These are phyloP conservation scores for Ashbya aceris DNA, from an alignment of 1,139 yeast species.

Conservation along the genomic window DNA sequence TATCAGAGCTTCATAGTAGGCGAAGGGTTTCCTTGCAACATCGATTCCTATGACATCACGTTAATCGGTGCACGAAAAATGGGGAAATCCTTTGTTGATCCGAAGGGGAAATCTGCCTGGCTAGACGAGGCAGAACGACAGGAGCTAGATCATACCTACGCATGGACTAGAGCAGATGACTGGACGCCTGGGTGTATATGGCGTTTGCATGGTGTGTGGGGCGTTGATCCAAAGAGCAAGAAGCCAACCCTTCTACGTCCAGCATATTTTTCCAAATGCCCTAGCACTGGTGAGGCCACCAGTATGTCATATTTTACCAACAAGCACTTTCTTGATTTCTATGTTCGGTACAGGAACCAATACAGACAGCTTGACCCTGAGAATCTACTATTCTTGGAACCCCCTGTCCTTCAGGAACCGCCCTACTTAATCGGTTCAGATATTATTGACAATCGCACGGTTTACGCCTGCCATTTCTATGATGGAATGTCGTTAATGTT, in stretches of 20 bases:
- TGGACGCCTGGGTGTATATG: conserved; percentile 82
- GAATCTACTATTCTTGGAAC: conserved; percentile 59
- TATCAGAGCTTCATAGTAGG: conserved; percentile 56
- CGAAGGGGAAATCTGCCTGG: conserved; percentile 67
- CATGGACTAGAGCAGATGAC: conserved; percentile 51
- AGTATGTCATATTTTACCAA: conserved; percentile 57
- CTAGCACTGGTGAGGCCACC: conserved; percentile 33
- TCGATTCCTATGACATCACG: conserved; percentile 59
- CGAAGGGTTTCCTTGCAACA: conserved; percentile 57
- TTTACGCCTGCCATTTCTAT: conserved; percentile 81
- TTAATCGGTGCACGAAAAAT: conserved; percentile 64
- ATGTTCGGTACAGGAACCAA: conserved; percentile 38
- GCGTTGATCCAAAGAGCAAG: conserved; percentile 21
- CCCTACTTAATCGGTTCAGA: conserved; percentile 52
- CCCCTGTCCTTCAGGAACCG: conserved; percentile 76
- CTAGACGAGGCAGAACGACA: conserved; percentile 31
- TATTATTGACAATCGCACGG: conserved; percentile 53
- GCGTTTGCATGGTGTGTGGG: conserved; percentile 76
- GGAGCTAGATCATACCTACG: conserved; percentile 51
- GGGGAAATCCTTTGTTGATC: conserved; percentile 51
- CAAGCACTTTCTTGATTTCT: conserved; percentile 51
- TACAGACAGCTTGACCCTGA: conserved; percentile 42
- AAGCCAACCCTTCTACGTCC: conserved; percentile 35
- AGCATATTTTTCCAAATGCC: conserved; percentile 41
- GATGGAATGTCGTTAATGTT: conserved; percentile 91